phyloP scores from a whole-genome alignment of 306 rosid genomes.

The Ziziphus jujuba region DNA sequence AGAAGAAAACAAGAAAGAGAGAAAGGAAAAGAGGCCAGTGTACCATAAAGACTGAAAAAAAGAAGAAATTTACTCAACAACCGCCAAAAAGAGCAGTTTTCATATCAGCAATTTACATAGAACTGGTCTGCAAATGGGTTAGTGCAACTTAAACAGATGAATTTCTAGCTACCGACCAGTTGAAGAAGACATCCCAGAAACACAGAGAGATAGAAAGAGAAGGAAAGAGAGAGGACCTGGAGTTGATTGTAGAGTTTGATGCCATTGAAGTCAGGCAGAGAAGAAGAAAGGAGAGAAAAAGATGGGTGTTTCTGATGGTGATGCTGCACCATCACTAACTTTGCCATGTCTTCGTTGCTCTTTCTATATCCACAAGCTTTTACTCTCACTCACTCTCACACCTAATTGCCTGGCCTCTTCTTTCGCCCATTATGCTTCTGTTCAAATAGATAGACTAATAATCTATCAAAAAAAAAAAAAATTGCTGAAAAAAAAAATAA shows the following conservation, averaged over 20 bases:
- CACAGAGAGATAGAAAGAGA: neutral
- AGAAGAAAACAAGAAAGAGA: neutral
- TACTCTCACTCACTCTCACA: neutral
- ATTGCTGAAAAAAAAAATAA: too few species aligned
- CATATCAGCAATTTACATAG: neutral
- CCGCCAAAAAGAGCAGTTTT: neutral
- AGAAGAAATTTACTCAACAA: neutral
- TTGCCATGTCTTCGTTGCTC: slow-evolving; percentile 58
- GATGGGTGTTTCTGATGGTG: slow-evolving; percentile 63
- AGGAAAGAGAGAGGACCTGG: slow-evolving; percentile 53
- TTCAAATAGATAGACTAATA: neutral
- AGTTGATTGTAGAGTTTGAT: slow-evolving; percentile 56
- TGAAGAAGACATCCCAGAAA: neutral
- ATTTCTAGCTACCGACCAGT: neutral
- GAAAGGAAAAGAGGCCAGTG: neutral
- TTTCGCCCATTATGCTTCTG: neutral
- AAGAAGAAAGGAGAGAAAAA: slow-evolving; percentile 63
- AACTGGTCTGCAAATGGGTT: neutral
- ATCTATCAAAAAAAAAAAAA: neutral
- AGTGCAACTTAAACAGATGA: neutral
- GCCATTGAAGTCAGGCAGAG: slow-evolving; percentile 62
- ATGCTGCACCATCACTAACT: slow-evolving; percentile 48
- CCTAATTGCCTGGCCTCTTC: neutral
- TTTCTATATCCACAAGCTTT: slow-evolving; percentile 10
- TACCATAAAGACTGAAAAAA: neutral